Base-by-base conservation (phyloP, 1,284 basidiomycete species). In the Ceratorhiza oryzae-sativae region DNA sequence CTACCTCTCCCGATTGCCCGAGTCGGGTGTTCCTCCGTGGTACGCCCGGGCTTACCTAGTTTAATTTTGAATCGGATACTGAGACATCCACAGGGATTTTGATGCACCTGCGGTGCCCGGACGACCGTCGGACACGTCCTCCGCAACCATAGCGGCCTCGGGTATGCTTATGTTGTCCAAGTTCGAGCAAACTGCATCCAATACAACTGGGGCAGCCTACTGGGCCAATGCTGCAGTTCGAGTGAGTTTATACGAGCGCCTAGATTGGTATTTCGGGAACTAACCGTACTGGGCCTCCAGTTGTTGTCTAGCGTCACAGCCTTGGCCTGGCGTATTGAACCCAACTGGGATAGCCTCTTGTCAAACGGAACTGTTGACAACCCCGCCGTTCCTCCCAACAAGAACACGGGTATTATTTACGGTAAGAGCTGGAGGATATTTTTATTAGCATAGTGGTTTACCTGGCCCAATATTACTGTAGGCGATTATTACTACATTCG, bases 281-380 rank as follows among this genome's bases (percentile, higher is more conserved):
- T 34, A 8, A 61, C 13, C 15, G 45, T 25, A 30, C 32, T 12
- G 49, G 15, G 23, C 13, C 20, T 53, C 45, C 13, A 88, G 84
- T 82, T 90, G 41, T 77, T 90, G 71, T 79, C 79, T 70, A 82
- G 83, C 62, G 86, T 84, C 32, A 87, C 84, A 2, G 77, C 79
- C 13, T 77, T 88, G 20, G 87, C 86, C 0, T 89, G 87, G 86
- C 79, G 67, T 18, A 55, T 48, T 36, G 67, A 81, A 13, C 61
- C 73, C 4, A 68, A 62, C 6, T 90, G 87, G 86, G 83, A 88
- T 73, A 88, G 86, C 75, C 77, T 90, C 27, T 80, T 90, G 39
- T 86, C 87, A 1, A 90, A 90, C 75, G 88, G 87, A 30, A 90
- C 89, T 0, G 87, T 88, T 8, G 87, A 89, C 77, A 82, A 83